Base-by-base conservation (phyloP, 2,329 filamentous ascomycete genomes). In the Sarocladiaceae sp. region DNA sequence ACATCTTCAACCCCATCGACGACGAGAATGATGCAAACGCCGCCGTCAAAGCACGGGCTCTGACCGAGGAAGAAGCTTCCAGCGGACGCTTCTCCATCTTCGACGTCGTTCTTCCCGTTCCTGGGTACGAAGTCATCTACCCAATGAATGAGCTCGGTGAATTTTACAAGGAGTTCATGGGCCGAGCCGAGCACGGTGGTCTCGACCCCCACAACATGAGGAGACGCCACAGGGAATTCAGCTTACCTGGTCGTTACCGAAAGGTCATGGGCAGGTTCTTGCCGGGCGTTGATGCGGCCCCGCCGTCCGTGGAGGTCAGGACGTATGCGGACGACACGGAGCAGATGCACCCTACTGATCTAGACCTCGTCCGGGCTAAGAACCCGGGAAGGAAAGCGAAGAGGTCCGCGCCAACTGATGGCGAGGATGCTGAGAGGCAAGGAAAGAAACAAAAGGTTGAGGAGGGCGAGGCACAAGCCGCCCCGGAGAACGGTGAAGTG, bases 51-150 rank as follows among this genome's bases (percentile, higher is more conserved):
- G 92, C 90, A 1, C 84, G 90, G 13, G 70, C 84, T 0, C 73
- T 99, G 13, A 87, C 84, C 2, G 82, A 82, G 4, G 84, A 86
- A n/a, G 94, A 99, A 66, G 88, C 84, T 2, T 77, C 78, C 23
- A 88, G 83, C 57, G 90, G 90, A 11, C 77, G 80, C 53, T 97
- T 87, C 69, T 83, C 78, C 33, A 87, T 99, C 60, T 90, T 88
- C 63, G 94, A 99, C 64, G 66, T 97, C 56, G 92, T 99, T 12
- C 78, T 99, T 2, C 93, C 95, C 3, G 85, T 88, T n/a, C 94
- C 94, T 0, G 94, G 94, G 17, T 97, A 85, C 71, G 91, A 96
- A 60, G 82, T 97, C 35, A 69, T 88, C 31, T 99, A 97, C 64
- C 94, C 94, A 0, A 66, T 76, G 20, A 97, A 99, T 66, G 82